Base-by-base conservation (phyloP, 2,329 filamentous ascomycete genomes). In the Venturiaceae sp. region DNA sequence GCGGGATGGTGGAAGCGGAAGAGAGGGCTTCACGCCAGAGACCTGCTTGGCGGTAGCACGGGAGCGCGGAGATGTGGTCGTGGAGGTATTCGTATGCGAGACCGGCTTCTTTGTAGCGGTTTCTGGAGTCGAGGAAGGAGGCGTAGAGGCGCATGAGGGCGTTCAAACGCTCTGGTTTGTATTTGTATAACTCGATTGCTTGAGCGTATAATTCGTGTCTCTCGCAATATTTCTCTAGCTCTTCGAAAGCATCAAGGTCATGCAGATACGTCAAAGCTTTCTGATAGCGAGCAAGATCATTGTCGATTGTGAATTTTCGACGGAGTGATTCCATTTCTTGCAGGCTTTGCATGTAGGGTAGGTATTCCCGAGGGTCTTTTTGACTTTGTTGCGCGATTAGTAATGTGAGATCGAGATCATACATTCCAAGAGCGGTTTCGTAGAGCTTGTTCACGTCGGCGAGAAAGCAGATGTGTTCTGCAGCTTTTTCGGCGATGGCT, bases 381-480 rank as follows among this genome's bases (percentile, higher is more conserved):
- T 99, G 94, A 0, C 92, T 94, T 68, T 96, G 92, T 68, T 99
- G 94, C 0, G 94, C 94, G 13, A 99, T 89, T 5, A 96, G 78
- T 11, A 99, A 79, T 3, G 92, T 86, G 7, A 99, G 83, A 11
- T 96, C 90, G 2, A 99, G 82, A 66, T 97, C 86, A 69, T 99
- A 99, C 2, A 97, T 78, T 1, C 92, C 92, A 1, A 99, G 78
- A 0, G 94, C 89, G 61, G 92, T 86, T 62, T 96, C 90, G 66
- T 96, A 99, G 0, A 99, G 82, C 39, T 85, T 85, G 70, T 96
- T 95, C 50, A 95, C 87, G 71, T 99, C 94, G 0, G 92, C 90
- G 44, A 99, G 80, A 78, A 99, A 99, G 77, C 91, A 97, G 61
- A 99, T 96, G 67, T 99, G 94, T 69, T 96, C 91, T 23, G 96